Percentiles rank a stretch among this genome's conserved stretches.
These are phyloP conservation scores for Suhomyces kunorum DNA, from an alignment of 1,139 yeast species.

Conservation along the genomic window DNA sequence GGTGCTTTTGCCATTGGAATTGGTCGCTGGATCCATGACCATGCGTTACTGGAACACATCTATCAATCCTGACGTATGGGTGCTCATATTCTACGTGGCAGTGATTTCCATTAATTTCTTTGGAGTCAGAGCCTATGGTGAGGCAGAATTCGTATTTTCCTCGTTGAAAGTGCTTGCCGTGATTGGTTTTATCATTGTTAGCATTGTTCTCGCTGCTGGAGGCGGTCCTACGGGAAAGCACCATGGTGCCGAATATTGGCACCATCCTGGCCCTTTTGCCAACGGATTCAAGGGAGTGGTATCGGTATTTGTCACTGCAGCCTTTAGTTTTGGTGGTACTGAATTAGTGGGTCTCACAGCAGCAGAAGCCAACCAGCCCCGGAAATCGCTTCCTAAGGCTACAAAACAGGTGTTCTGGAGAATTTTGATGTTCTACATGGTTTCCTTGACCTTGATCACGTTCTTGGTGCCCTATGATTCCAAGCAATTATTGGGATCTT, in stretches of 20 bases:
- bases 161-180: constrained; percentile 36
- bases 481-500: constrained; percentile 32
- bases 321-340: constrained; percentile 57
- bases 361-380: constrained; percentile 43
- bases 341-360: constrained; percentile 46
- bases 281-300: constrained; percentile 49
- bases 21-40: constrained; percentile 36
- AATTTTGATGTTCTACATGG: constrained; percentile 36
- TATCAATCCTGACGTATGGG: constrained; percentile 37
- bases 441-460: constrained; percentile 33
- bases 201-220: constrained; percentile 35
- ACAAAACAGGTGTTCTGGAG: constrained; percentile 43
- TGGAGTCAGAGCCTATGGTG: constrained; percentile 39
- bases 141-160: constrained; percentile 36
- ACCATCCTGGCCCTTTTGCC: constrained; percentile 36
- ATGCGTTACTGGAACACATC: constrained; percentile 33
- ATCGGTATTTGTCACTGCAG: constrained; percentile 55
- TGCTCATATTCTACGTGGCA: constrained; percentile 30
- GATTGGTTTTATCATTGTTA: constrained; percentile 32
- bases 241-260: constrained; percentile 32
- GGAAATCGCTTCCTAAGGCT: constrained; percentile 42
- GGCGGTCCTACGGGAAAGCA: constrained; percentile 33
- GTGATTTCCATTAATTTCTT: constrained; percentile 35
- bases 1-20: constrained; percentile 33
- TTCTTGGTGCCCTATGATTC: constrained; percentile 39